phyloP scores from a whole-genome alignment of 257 asterid species.

The Paraleonurus japonicus region DNA sequence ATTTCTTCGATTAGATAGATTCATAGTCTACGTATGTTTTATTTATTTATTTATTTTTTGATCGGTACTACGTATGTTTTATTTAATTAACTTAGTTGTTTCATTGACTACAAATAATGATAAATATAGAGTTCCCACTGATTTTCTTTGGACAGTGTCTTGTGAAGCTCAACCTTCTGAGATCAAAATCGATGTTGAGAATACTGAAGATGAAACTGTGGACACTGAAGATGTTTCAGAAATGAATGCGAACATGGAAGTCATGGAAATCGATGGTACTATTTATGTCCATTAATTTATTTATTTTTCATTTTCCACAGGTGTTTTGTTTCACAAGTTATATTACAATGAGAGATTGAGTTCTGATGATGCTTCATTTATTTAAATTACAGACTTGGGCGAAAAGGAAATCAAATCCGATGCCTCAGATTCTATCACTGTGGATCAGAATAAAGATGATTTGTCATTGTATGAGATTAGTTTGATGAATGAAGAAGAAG shows the following conservation, averaged over 20 bases:
- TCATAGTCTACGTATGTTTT: no score
- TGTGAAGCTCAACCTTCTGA: not conserved
- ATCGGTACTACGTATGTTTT: not conserved
- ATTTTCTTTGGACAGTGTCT: not conserved
- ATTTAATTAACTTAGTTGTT: not conserved
- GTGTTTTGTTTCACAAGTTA: not conserved
- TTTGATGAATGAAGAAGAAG: not conserved
- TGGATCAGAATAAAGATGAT: not conserved
- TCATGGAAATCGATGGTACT: slow-evolving; percentile 6
- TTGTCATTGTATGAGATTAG: not conserved
- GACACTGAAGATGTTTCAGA: slow-evolving; percentile 12
- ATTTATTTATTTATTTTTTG: no score
- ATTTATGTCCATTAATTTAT: not conserved
- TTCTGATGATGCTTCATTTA: not conserved
- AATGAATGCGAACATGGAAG: slow-evolving; percentile 4
- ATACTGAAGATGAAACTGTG: not conserved
- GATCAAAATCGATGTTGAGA: not conserved
- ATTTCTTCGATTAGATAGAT: no score
- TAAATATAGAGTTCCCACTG: not conserved
- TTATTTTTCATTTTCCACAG: not conserved
- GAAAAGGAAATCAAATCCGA: not conserved
- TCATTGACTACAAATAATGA: no score
- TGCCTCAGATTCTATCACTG: not conserved
- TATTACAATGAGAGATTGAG: no score
- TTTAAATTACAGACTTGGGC: not conserved